Percentiles rank a stretch among this genome's conserved stretches.
Conservation (phyloP, 208 protist species). For the Leishmania gerbilli region DNA sequence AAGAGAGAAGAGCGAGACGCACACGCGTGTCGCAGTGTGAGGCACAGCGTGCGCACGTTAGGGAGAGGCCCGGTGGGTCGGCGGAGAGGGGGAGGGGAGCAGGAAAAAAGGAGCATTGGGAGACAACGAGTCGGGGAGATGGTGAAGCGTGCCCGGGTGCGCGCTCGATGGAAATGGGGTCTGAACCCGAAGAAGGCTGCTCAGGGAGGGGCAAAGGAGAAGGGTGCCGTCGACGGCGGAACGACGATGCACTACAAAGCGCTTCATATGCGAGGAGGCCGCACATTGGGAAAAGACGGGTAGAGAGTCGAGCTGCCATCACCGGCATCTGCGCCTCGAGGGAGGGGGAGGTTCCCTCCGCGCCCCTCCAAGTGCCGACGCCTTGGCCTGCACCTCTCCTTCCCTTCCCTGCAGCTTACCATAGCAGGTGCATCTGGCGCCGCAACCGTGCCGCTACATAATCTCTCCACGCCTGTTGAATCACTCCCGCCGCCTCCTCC, state of each 20-base stretch:
- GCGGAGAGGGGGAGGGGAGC: neutral
- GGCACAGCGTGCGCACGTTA: neutral
- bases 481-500: constrained; percentile 56
- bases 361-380: too few relatives aligned
- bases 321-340: neutral
- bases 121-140: neutral
- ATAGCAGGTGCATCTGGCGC: constrained; percentile 1
- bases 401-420: neutral
- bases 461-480: constrained; percentile 48
- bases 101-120: neutral
- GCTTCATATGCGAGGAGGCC: neutral
- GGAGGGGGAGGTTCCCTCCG: neutral
- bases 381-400: neutral
- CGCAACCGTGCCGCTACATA: constrained; percentile 2
- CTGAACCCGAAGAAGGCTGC: neutral
- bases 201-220: neutral
- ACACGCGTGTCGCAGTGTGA: neutral
- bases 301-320: neutral
- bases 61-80: neutral
- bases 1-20: neutral
- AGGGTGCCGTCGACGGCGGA: neutral
- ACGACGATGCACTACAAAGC: neutral
- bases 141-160: neutral
- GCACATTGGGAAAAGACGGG: neutral
- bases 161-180: neutral